Evolutionary conservation across 495 filamentous ascomycete genomes (phyloP), one percentile per base, ranked within the genome.

Genomic region (Penicillium paradoxum): DNA sequence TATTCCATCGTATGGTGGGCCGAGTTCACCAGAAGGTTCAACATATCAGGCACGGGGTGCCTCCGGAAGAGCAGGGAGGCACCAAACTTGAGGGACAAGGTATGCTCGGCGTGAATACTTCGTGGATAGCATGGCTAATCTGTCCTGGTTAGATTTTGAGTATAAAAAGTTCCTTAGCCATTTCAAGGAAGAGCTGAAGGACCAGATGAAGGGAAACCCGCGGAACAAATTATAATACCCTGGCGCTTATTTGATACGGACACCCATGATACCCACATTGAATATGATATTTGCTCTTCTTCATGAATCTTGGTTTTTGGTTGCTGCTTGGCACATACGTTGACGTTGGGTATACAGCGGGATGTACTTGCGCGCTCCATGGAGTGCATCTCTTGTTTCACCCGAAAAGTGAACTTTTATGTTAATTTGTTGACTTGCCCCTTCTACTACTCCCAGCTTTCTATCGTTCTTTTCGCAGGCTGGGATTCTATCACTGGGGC

Each of bases 161-260:
- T 13, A 64, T 45, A 73, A 63, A 57, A 61, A 72, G 41, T 86
- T 85, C 57, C 18, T 82, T 9, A 53, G 72, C 27, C 74, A 79
- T 51, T 85, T 82, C 63, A 69, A 74, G 49, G 80, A 85, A 51
- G 82, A 85, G 58, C 67, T 85, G 44, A 79, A 78, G 58, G 73
- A 83, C 40, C 79, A 82, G 50, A 64, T 82, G 32, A 74, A 78
- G 51, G 74, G 73, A 11, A 73, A 71, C 27, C 69, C 71, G 29
- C 58, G 67, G 42, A 63, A 72, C 45, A 75, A 73, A 53, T 55
- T 63, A 25, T 70, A 56, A 71, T 45, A 39, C 7, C 8, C 22
- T 37, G 30, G 21, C 42, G 38, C 22, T 52, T 49, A 32, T 27
- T 33, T 53, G 51, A 37, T 57, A 37, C 56, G 45, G 32, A 54